Base-by-base conservation (phyloP, 2,329 filamentous ascomycete species). In the Aspergillus sp. region DNA sequence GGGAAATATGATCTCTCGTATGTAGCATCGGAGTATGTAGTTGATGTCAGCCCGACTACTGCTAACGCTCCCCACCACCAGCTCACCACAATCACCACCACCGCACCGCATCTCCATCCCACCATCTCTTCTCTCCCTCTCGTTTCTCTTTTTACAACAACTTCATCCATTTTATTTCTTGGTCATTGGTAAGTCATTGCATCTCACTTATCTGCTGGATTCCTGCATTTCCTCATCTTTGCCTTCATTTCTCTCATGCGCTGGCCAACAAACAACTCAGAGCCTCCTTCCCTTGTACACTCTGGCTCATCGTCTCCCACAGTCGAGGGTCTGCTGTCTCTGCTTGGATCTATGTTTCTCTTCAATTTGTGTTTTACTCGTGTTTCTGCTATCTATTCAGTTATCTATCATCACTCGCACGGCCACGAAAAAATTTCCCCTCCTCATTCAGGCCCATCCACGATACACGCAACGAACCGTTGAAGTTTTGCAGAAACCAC, bases 41-140 rank as follows among this genome's bases (percentile, higher is more conserved):
- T 56, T 57, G 54, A 57, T 57, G 49, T 55, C 54, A 57, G 48
- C 48, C 23, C 19, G 42, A 15, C 37, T 30, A 15, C 37, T 30
- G 25, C 39, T 17, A 43, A 45, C 47, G 43, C 51, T 50, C 55
- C 46, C 52, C 52, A 53, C 48, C 48, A 45, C 45, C 50, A 46
- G 25, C 9, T 35, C 52, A 41, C 38, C 44, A 46, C 25, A 44
- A 49, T 46, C 48, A 47, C 45, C 45, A 46, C 49, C 58, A 54
- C 56, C 48, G 47, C 49, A 47, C 47, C 50, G 51, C 50, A 46
- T 49, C 41, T 44, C 50, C 45, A 41, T 45, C 48, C 44, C 46
- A 20, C 44, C 48, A n/a, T 41, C 50, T 50, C 51, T 47, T 46
- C 39, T 45, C 49, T 49, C 44, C 39, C 46, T 47, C 47, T 45